These are phyloP conservation scores for Aureobasidium sp. DNA, from an alignment of 2,329 filamentous ascomycete species.

Conservation along the genomic window DNA sequence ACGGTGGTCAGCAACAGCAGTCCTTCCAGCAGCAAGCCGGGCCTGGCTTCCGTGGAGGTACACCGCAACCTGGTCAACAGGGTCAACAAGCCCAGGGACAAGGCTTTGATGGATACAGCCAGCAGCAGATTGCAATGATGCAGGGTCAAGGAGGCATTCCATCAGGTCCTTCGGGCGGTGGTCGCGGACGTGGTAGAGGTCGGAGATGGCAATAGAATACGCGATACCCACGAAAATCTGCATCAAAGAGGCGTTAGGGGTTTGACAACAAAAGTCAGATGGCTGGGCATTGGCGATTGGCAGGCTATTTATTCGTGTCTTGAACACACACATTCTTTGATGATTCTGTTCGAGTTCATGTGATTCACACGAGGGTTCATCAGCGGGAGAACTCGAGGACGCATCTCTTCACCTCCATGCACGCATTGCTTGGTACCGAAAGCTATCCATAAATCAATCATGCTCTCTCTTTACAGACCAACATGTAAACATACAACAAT, in stretches of 20 bases:
- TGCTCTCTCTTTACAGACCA: too few species aligned
- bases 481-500: too few species aligned
- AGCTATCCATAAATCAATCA: too few species aligned
- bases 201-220: conserved; percentile 15
- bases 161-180: conserved; percentile 13
- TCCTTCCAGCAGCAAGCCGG: conserved; percentile 15
- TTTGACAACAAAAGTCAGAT: not conserved
- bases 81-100: conserved; percentile 22
- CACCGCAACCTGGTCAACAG: conserved; percentile 19
- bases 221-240: not conserved
- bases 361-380: too few species aligned
- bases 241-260: conserved; percentile 1
- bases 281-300: not conserved
- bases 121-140: conserved; percentile 29
- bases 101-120: conserved; percentile 25
- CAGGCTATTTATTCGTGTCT: not conserved
- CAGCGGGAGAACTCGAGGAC: too few species aligned
- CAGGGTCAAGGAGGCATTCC: conserved; percentile 19
- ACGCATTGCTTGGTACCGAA: too few species aligned
- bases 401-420: too few species aligned
- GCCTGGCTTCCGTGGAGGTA: conserved; percentile 14
- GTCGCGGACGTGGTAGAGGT: conserved; percentile 24
- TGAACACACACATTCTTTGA: not conserved
- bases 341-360: not conserved
- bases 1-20: conserved; percentile 16